Conservation (phyloP, 1,284 basidiomycete species). For the Irpex rosettiformis region DNA sequence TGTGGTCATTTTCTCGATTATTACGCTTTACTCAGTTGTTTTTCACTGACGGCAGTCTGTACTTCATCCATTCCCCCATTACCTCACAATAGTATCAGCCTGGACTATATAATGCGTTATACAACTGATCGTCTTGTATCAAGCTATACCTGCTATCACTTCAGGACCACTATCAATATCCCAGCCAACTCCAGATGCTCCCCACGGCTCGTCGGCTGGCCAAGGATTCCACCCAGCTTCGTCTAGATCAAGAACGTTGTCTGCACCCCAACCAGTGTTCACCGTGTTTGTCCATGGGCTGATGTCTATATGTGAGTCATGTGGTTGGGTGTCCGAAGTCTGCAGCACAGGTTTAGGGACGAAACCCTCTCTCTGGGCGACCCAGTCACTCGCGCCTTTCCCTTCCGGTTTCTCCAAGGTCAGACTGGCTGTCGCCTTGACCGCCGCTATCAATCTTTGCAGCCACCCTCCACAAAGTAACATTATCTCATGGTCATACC, state of each 20-base stretch:
- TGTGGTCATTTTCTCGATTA: background rate
- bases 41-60: background rate
- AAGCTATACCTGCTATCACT: background rate
- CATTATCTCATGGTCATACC: conserved; percentile 60
- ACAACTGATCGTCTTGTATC: background rate
- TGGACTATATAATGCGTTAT: background rate
- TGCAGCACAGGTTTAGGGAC: background rate
- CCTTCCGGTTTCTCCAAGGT: conserved; percentile 13
- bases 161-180: background rate
- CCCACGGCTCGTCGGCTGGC: background rate
- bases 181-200: background rate
- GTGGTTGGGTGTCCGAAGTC: no score
- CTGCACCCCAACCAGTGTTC: background rate
- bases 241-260: background rate
- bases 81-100: background rate
- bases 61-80: background rate
- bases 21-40: background rate
- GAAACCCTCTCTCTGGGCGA: conserved; percentile 17
- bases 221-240: background rate
- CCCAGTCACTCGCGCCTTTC: conserved; percentile 20
- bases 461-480: conserved; percentile 69
- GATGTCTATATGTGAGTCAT: no score
- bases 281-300: background rate
- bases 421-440: conserved; percentile 37
- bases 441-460: conserved; percentile 49